These are phyloP conservation scores for Sphaerosporella brunnea DNA, from an alignment of 495 filamentous ascomycete species.

Conservation along the genomic window DNA sequence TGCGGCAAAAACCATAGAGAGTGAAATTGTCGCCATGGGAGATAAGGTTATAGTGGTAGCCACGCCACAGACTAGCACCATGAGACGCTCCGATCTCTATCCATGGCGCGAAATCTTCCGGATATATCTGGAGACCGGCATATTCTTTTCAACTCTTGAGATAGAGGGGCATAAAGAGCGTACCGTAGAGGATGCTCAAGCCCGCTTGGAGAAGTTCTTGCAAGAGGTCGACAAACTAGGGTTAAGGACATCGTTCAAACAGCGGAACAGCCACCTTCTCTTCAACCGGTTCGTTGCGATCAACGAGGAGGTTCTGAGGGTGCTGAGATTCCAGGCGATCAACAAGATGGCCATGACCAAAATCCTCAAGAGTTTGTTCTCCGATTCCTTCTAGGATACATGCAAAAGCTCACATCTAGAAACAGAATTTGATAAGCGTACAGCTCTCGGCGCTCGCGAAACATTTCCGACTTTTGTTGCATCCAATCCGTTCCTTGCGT, in stretches of 20 bases:
- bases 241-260: constrained; percentile 39
- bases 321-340: constrained; percentile 55
- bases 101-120: constrained; percentile 58
- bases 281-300: constrained; percentile 45
- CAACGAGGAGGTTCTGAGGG: constrained; percentile 45
- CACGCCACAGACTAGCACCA: constrained; percentile 31
- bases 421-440: constrained; percentile 63
- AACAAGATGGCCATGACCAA: constrained; percentile 52
- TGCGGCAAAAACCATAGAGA: constrained; percentile 38
- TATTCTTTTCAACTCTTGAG: constrained; percentile 57
- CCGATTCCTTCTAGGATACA: neutral
- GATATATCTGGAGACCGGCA: constrained; percentile 46
- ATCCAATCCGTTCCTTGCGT: constrained; percentile 35
- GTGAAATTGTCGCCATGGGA: constrained; percentile 38
- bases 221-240: constrained; percentile 36
- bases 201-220: constrained; percentile 42
- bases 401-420: neutral
- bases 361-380: constrained; percentile 53
- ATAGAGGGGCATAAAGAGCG: constrained; percentile 37
- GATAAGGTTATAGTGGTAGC: constrained; percentile 39
- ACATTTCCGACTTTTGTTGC: constrained; percentile 36
- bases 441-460: constrained; percentile 41
- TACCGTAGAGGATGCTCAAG: constrained; percentile 34
- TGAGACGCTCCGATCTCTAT: constrained; percentile 43
- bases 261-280: constrained; percentile 36